Base-by-base conservation (phyloP, 2,329 filamentous ascomycete genomes). In the Furcasterigmium furcatum region DNA sequence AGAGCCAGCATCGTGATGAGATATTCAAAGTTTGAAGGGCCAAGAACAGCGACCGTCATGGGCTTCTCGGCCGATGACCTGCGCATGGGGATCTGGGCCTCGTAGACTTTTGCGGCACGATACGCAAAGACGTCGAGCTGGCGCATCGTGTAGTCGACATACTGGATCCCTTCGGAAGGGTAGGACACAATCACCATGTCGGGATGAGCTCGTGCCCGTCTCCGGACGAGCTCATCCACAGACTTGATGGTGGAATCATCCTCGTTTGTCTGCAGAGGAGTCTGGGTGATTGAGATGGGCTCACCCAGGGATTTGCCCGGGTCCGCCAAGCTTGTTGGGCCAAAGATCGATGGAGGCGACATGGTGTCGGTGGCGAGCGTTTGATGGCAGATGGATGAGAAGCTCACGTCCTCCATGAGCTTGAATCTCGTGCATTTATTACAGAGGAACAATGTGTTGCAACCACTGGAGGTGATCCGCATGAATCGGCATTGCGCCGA, bases 1-100 rank as follows among this genome's bases (percentile, higher is more conserved):
- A 84, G 54, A 0, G 76, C 79, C 38, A 82, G 66, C 35, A 76
- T 63, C 4, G 76, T 73, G 29, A 81, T 62, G 30, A 80, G 65
- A 48, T 79, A 79, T 44, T 79, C 73, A 9, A 83, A 63, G 49
- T 75, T 73, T 1, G 77, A 80, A 1, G 69, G 66, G 1, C 74
- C 77, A 3, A 82, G 60, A 10, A 82, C 55, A 1, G 70, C 75
- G 20, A 81, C 65, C 1, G 74, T 69, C 4, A 49, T 48, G 1
- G 58, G 58, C 49, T 57, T 57, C 46, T 59, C 54, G 1, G 43
- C 46, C 8, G 58, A 60, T 2, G 43, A 51, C 14, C 22, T 29
- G 2, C 58, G 52, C 8, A 50, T 43, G 4, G 58, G 57, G 9
- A 59, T 47, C 16, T 48, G 43, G 13, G 43, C 29, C 43, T 57